These are phyloP conservation scores for Mortierella antarctica DNA, from an alignment of 192 early-diverging fungal species.

Conservation along the genomic window DNA sequence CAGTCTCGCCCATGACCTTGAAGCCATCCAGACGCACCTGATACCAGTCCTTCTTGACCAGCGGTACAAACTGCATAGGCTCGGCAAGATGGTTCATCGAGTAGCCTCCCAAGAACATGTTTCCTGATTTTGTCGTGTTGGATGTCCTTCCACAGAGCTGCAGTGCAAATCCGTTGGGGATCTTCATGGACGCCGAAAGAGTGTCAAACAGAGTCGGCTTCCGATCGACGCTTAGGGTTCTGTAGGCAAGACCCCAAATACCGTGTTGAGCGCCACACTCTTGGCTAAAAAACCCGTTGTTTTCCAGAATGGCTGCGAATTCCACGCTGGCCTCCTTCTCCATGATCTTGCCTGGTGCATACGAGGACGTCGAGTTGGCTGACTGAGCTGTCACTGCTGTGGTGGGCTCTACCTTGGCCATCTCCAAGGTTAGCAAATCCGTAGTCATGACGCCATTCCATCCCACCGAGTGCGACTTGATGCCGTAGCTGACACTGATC, in stretches of 20 bases:
- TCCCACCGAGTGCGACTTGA: constrained; percentile 46
- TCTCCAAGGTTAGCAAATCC: constrained; percentile 38
- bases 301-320: constrained; percentile 45
- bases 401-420: constrained; percentile 35
- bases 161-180: constrained; percentile 48
- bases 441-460: constrained; percentile 50
- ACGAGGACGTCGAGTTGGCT: neutral
- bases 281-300: constrained; percentile 36
- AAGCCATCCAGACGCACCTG: constrained; percentile 48
- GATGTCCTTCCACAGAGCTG: constrained; percentile 35
- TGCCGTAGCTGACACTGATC: constrained; percentile 41
- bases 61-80: constrained; percentile 42
- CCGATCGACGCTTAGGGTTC: constrained; percentile 25
- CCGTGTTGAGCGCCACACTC: constrained; percentile 48
- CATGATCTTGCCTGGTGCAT: constrained; percentile 17
- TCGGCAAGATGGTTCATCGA: constrained; percentile 25
- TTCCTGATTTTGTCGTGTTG: constrained; percentile 41
- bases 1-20: constrained; percentile 32
- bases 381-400: neutral
- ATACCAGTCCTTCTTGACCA: constrained; percentile 48
- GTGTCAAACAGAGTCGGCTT: constrained; percentile 42
- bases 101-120: constrained; percentile 48
- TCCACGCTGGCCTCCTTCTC: constrained; percentile 48
- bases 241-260: constrained; percentile 43
- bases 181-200: constrained; percentile 44